Evolutionary conservation across 495 filamentous ascomycete genomes (phyloP).

Genomic region (Xylaria flabelliformis): DNA sequence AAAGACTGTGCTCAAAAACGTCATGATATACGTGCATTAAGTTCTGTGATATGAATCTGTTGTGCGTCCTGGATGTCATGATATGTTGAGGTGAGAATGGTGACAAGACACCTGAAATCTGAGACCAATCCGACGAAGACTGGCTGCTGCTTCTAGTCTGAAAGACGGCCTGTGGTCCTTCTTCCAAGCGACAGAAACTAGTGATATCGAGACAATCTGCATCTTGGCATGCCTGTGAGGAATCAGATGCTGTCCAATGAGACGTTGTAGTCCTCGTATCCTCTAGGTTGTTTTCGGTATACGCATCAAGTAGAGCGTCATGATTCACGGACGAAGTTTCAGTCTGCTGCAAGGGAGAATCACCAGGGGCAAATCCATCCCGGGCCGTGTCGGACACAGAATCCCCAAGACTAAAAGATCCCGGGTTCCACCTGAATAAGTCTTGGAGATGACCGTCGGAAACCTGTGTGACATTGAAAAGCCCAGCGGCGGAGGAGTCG

Average conservation of each 20-base stretch:
- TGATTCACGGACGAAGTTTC: too few relatives aligned
- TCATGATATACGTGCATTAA: slow-evolving; percentile 57
- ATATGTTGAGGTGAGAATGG: slow-evolving; percentile 1
- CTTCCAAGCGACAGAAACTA: too few relatives aligned
- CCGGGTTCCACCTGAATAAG: background rate
- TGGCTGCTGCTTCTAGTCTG: background rate
- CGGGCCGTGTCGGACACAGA: background rate
- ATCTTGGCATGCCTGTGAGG: too few relatives aligned
- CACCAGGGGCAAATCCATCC: background rate
- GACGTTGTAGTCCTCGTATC: too few relatives aligned
- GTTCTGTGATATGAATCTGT: slow-evolving; percentile 40
- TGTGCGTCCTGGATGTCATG: slow-evolving; percentile 13
- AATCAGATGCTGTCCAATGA: too few relatives aligned
- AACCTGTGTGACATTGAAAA: background rate
- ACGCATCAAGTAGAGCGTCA: too few relatives aligned
- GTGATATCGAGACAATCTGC: too few relatives aligned
- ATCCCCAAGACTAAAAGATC: background rate
- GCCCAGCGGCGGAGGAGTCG: background rate
- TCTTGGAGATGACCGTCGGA: background rate
- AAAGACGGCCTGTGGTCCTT: background rate
- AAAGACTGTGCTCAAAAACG: slow-evolving; percentile 54
- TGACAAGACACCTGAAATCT: background rate
- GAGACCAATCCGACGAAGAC: background rate
- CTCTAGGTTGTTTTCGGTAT: too few relatives aligned
- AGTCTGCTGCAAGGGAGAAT: background rate